Evolutionary conservation across 73 alveolate species (phyloP), one percentile per base, ranked within the genome.

Genomic region (Effrenium voratum): DNA sequence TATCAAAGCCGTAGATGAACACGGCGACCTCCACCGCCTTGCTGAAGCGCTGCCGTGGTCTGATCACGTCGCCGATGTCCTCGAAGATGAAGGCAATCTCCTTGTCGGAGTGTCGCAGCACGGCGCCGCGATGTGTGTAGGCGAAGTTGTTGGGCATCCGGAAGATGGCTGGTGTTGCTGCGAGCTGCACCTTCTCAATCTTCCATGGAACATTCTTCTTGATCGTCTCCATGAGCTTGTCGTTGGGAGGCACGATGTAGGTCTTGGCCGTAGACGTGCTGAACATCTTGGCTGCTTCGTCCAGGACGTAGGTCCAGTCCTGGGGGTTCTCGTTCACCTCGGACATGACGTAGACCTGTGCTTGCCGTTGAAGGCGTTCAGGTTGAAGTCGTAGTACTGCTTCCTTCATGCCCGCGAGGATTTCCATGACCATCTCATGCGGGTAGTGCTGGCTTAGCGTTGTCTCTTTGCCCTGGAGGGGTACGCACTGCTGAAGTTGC

Each of bases 1-100:
- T n/a, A n/a, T n/a, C n/a, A n/a, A n/a, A n/a, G n/a, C 82, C 82
- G 82, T 72, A 72, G 32, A 72, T 72, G 82, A 72, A 72, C 6
- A 72, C 47, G 12, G 82, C 82, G 49, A 0, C n/a, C 24, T 30
- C 49, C 30, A 72, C 82, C 1, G 82, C 47, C 8, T 72, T 16
- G 34, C 32, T 34, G 50, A 72, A 72, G 2, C 82, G 82, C 5
- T 47, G 32, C 26, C 38, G n/a, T 5, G 82, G 82, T 3, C 38
- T 44, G 8, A 44, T n/a, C 1, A 72, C 47, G 0, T 72, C 82
- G 2, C 38, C 82, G 28, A 72, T 26, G 34, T 72, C 49, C 82
- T 72, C 82, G 28, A 72, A 44, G 32, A 36, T 47, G 5, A 72
- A 16, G 15, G 22, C 28, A 6, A 44, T 19, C 24, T 26, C 3